Conservation (phyloP, 352 stramenopile species). For the Peronospora belbahrii region DNA sequence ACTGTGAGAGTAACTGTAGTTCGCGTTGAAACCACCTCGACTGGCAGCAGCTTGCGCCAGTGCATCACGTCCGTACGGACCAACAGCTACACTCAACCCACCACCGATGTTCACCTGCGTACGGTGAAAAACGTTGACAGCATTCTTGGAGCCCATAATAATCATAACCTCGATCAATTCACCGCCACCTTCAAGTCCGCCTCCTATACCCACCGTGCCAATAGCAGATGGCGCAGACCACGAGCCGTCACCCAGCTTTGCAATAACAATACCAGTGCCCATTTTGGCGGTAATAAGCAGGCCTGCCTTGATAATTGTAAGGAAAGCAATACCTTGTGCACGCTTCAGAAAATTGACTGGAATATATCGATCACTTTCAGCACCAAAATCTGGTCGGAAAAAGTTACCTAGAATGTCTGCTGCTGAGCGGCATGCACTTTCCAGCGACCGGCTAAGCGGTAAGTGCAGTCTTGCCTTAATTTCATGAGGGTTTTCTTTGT, state of each 20-base stretch:
- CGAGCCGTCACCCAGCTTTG: constrained; percentile 68
- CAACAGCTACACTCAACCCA: constrained; percentile 85
- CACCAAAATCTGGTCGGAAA: constrained; percentile 56
- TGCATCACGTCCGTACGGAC: constrained; percentile 83
- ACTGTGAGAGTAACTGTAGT: constrained; percentile 92
- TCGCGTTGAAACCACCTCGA: constrained; percentile 71
- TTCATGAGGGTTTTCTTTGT: constrained; percentile 78
- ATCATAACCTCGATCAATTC: constrained; percentile 94
- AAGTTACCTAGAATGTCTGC: constrained; percentile 80
- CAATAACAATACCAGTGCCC: constrained; percentile 86
- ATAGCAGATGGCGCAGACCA: constrained; percentile 93
- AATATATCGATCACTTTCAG: constrained; percentile 70
- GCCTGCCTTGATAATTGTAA: constrained; percentile 80
- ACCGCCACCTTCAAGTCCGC: constrained; percentile 82
- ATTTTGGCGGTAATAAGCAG: constrained; percentile 79
- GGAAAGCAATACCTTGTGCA: constrained; percentile 74
- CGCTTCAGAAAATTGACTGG: constrained; percentile 74
- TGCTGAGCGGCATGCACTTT: constrained; percentile 68
- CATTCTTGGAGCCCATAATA: constrained; percentile 87
- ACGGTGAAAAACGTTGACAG: constrained; percentile 88
- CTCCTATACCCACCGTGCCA: constrained; percentile 83
- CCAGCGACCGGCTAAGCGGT: constrained; percentile 62
- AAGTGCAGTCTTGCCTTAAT: constrained; percentile 65
- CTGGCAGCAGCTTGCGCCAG: constrained; percentile 74
- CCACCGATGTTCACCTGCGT: constrained; percentile 88